Percentiles rank a stretch among this genome's conserved stretches.
Conservation (phyloP, 441 rosid species). For the Syzygium syzygioides region DNA sequence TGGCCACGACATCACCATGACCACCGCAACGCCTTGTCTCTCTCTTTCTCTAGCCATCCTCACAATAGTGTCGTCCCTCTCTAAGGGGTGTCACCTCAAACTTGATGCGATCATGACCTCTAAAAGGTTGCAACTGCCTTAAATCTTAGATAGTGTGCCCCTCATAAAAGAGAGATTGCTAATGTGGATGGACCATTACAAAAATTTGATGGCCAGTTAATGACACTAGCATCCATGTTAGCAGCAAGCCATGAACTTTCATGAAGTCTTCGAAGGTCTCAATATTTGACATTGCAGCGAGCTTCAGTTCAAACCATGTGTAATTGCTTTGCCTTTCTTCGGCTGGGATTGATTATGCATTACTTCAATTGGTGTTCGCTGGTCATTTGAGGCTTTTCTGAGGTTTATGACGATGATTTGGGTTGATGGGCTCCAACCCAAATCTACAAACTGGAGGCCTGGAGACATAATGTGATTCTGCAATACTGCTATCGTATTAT, state of each 20-base stretch:
- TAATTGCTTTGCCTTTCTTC: not conserved
- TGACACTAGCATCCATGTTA: not conserved
- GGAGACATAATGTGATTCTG: too few relatives aligned
- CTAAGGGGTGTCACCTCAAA: not conserved
- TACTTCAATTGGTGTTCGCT: not conserved
- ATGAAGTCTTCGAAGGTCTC: slow-evolving; percentile 58
- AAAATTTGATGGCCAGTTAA: rapidly evolving
- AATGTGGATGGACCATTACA: not conserved
- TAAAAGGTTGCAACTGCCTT: not conserved
- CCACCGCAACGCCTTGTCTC: not conserved
- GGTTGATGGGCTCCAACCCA: not conserved
- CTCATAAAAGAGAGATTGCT: not conserved
- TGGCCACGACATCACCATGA: not conserved
- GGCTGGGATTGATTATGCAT: not conserved
- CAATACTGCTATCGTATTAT: too few relatives aligned
- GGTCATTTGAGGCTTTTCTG: not conserved
- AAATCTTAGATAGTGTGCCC: not conserved
- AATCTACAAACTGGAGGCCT: not conserved
- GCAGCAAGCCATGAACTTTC: slow-evolving; percentile 55
- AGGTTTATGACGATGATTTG: not conserved
- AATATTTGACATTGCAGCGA: slow-evolving; percentile 10
- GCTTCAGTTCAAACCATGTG: not conserved
- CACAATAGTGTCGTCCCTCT: not conserved
- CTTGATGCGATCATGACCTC: too few relatives aligned
- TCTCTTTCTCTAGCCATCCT: not conserved